phyloP scores from a whole-genome alignment of 78 protist genomes.

The Guillardia theta region DNA sequence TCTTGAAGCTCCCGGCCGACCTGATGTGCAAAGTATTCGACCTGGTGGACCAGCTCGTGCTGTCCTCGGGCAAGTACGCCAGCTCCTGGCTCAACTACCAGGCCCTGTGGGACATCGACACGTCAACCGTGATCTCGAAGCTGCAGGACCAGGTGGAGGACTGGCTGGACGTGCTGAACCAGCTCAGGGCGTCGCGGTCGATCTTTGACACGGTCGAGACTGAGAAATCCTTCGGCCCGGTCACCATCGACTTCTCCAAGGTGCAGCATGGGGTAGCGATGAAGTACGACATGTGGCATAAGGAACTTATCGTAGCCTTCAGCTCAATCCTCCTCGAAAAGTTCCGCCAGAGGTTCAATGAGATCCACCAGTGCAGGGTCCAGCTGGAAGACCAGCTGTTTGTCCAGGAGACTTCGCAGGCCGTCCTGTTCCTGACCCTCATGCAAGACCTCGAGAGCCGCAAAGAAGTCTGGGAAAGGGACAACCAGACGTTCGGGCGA shows the following conservation, averaged over 20 bases:
- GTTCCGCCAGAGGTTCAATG: constrained; percentile 50
- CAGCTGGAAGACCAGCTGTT: constrained; percentile 72
- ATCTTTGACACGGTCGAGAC: constrained; percentile 80
- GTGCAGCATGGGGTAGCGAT: constrained; percentile 83
- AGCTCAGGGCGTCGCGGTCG: constrained; percentile 57
- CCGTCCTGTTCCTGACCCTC: neutral
- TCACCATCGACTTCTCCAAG: constrained; percentile 77
- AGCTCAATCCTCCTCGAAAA: constrained; percentile 57
- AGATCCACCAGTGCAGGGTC: constrained; percentile 43
- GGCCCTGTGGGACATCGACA: constrained; percentile 91
- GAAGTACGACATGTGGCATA: constrained; percentile 87
- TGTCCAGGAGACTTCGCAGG: constrained; percentile 74
- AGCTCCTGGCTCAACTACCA: constrained; percentile 90
- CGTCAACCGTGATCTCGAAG: constrained; percentile 45
- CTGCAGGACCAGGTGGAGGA: constrained; percentile 49
- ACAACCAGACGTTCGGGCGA: constrained; percentile 14
- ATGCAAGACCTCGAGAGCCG: constrained; percentile 72
- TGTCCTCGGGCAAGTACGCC: neutral
- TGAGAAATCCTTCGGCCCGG: constrained; percentile 73
- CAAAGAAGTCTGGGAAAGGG: constrained; percentile 52
- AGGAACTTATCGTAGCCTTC: constrained; percentile 72
- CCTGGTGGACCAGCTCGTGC: neutral
- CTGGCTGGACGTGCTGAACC: neutral
- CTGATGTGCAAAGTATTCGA: neutral
- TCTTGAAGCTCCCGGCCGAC: neutral